Evolutionary conservation across 768 basidiomycete species (phyloP), one percentile per base, ranked within the genome.

Genomic region (Rhodotorula babjevae): DNA sequence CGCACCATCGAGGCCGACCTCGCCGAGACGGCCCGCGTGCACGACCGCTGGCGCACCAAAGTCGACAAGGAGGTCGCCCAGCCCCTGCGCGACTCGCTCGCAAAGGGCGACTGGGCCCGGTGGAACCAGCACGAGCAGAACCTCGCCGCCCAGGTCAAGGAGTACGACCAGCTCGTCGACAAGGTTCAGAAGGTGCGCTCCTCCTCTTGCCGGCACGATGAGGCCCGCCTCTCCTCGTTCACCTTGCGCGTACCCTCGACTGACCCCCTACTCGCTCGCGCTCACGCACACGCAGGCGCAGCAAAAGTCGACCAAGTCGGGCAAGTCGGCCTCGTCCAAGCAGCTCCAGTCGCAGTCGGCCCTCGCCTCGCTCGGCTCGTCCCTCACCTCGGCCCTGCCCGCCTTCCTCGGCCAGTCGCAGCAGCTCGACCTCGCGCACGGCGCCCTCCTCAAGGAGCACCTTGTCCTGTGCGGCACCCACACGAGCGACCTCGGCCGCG

Each of bases 401-500:
- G 1, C 63, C 10, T 76, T 70, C 72, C 60, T 74, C 29, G 21
- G 50, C 27, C 40, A 36, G 1, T 59, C 69, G 5, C 74, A 73
- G 57, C 42, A 55, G 9, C 65, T 72, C 64, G 71, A 77, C 61
- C 63, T 58, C 42, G 58, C 44, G 14, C 77, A 72, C 61, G 29
- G 59, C 12, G 57, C 56, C 23, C 63, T 76, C 55, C 63, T 72
- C 61, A 76, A 72, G n/a, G 65, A 79, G 56, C 42, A 52, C 52
- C 64, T 79, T 31, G 65, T 68, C 7, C 59, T 59, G 25, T 60
- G 29, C 53, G 75, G 74, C 25, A 79, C 78, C 3, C 57, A 75
- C 52, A 44, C 56, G 21, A 40, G 66, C 27, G 78, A 79, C 52
- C 65, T 77, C 33, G 77, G 75, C 12, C 56, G 76, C 18, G 78